A percentile compares a stretch with the other conserved stretches of the same genome.
Conservation (phyloP, 2,329 filamentous ascomycete genomes). For the Aspergillus sp. region DNA sequence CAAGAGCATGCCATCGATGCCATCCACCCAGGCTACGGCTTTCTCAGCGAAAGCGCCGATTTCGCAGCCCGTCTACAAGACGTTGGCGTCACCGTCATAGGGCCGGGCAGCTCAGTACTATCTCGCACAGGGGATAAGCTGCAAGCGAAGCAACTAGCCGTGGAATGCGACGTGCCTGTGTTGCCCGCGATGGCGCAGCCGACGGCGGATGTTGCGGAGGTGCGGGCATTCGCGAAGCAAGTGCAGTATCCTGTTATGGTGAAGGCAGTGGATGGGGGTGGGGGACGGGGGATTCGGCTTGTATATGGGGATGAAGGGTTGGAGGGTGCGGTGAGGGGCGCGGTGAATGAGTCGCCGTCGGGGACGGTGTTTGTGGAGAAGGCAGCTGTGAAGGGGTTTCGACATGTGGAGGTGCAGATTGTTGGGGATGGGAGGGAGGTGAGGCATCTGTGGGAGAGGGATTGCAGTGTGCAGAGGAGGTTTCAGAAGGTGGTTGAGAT, state of each 20-base stretch:
- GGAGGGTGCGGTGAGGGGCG: conserved; percentile 50
- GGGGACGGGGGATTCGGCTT: conserved; percentile 61
- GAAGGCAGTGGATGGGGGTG: conserved; percentile 66
- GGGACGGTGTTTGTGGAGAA: conserved; percentile 61
- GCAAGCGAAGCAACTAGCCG: conserved; percentile 54
- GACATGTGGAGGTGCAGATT: conserved; percentile 64
- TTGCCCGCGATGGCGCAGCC: conserved; percentile 51
- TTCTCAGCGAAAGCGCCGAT: conserved; percentile 60
- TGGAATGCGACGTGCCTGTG: conserved; percentile 55
- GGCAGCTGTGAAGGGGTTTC: conserved; percentile 63
- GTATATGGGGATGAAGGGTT: conserved; percentile 50
- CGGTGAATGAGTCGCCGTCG: conserved; percentile 61
- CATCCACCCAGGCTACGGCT: conserved; percentile 63
- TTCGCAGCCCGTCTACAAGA: conserved; percentile 54
- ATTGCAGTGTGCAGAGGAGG: conserved; percentile 61
- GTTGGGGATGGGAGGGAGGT: conserved; percentile 58
- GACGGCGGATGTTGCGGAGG: conserved; percentile 46
- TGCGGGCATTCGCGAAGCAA: conserved; percentile 59
- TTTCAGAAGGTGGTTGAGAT: conserved; percentile 65
- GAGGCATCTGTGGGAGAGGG: conserved; percentile 60
- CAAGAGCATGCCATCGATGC: conserved; percentile 56
- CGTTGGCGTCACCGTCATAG: conserved; percentile 52
- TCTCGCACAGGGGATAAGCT: conserved; percentile 59
- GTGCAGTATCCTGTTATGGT: conserved; percentile 60
- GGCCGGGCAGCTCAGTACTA: conserved; percentile 60